Conservation (phyloP, 2,329 filamentous ascomycete species). For the Claviceps humidiphila region DNA sequence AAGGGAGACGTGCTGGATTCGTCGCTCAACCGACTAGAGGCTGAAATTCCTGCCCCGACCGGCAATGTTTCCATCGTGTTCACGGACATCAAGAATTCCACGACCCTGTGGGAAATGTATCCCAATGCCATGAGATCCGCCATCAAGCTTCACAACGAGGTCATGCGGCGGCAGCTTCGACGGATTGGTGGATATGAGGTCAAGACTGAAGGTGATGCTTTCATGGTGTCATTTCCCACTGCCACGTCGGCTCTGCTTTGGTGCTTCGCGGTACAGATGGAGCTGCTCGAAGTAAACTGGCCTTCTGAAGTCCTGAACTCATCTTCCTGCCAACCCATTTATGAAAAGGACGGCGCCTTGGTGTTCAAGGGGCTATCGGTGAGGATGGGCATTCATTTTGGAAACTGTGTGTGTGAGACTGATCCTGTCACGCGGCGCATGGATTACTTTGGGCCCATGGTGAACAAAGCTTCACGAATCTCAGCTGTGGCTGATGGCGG, state of each 20-base stretch:
- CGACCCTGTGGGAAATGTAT: constrained; percentile 88
- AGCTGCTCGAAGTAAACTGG: constrained; percentile 82
- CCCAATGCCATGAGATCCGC: constrained; percentile 91
- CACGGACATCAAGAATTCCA: constrained; percentile 98
- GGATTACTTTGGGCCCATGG: constrained; percentile 99
- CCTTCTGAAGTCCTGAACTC: constrained; percentile 85
- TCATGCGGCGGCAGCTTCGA: constrained; percentile 85
- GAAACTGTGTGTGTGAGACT: constrained; percentile 83
- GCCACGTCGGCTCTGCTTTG: constrained; percentile 88
- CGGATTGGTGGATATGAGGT: constrained; percentile 96
- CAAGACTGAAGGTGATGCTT: constrained; percentile 98
- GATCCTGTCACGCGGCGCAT: constrained; percentile 95
- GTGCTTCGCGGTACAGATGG: constrained; percentile 88
- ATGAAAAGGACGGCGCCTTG: constrained; percentile 70
- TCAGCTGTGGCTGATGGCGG: constrained; percentile 90
- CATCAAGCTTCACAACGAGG: constrained; percentile 94
- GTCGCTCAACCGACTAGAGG: constrained; percentile 71
- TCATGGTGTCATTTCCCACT: constrained; percentile 97
- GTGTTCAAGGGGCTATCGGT: constrained; percentile 94
- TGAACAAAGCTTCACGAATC: constrained; percentile 91
- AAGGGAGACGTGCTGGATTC: constrained; percentile 66
- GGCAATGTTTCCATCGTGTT: constrained; percentile 91
- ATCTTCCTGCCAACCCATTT: constrained; percentile 67
- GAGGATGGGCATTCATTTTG: constrained; percentile 95
- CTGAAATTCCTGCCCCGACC: constrained; percentile 80